phyloP scores from a whole-genome alignment of 495 filamentous ascomycete genomes.

The Hypoxylon crocopeplum region DNA sequence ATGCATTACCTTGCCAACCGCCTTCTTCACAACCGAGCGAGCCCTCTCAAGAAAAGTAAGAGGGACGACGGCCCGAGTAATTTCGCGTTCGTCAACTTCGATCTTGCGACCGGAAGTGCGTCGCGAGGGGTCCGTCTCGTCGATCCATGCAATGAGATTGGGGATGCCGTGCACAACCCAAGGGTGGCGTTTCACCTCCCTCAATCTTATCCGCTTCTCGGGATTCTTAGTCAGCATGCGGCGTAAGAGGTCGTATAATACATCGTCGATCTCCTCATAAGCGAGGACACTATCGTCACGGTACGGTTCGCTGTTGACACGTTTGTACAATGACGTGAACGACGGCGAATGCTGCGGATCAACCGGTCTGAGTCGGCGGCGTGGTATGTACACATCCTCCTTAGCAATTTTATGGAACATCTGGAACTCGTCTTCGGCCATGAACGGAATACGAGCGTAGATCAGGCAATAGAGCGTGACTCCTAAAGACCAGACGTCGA shows the following conservation, averaged over 20 bases:
- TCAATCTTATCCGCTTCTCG: constrained; percentile 81
- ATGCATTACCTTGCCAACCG: constrained; percentile 66
- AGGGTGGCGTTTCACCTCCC: constrained; percentile 94
- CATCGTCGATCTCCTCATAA: constrained; percentile 85
- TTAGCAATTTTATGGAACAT: constrained; percentile 91
- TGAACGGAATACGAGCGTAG: constrained; percentile 90
- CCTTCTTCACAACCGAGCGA: constrained; percentile 70
- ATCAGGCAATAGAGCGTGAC: constrained; percentile 96
- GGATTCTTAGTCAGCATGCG: constrained; percentile 90
- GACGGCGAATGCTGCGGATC: constrained; percentile 61
- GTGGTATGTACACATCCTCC: constrained; percentile 86
- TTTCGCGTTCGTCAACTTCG: constrained; percentile 87
- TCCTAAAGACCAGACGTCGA: constrained; percentile 97
- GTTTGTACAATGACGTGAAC: constrained; percentile 60
- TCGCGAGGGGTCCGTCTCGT: constrained; percentile 87
- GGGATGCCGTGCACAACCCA: constrained; percentile 87
- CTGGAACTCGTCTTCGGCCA: constrained; percentile 86
- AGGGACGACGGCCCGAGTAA: constrained; percentile 88
- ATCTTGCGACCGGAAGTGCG: constrained; percentile 87
- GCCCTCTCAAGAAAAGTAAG: constrained; percentile 84
- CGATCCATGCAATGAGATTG: constrained; percentile 81
- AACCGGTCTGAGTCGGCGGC: constrained; percentile 78
- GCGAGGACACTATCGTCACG: constrained; percentile 70
- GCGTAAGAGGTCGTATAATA: constrained; percentile 79
- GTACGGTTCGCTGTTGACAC: constrained; percentile 56